Conservation (phyloP, 2,329 filamentous ascomycete species). For the Botrytis elliptica region DNA sequence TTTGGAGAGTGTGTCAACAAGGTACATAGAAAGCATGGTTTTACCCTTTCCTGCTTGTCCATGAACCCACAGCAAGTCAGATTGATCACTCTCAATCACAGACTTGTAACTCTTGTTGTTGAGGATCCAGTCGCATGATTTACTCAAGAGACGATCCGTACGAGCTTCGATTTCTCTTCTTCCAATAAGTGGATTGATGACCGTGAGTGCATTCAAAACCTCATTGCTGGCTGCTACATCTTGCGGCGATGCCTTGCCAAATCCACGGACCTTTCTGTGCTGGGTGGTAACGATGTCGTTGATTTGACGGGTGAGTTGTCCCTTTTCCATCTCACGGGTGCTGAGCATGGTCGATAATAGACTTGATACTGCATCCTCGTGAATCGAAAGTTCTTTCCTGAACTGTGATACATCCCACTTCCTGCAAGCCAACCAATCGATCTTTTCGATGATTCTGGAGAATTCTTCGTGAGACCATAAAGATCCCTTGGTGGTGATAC, state of each 20-base stretch:
- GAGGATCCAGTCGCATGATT: constrained; percentile 20
- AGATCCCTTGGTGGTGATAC: constrained; percentile 19
- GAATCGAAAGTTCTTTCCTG: constrained; percentile 18
- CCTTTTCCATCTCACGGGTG: constrained; percentile 11
- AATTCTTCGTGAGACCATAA: constrained; percentile 20
- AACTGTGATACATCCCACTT: constrained; percentile 21
- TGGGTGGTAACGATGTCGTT: constrained; percentile 20
- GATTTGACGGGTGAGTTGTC: constrained; percentile 18
- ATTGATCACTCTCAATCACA: constrained; percentile 18
- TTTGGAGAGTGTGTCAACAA: constrained; percentile 17
- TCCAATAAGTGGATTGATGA: constrained; percentile 17
- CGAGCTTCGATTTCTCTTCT: constrained; percentile 19
- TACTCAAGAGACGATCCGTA: constrained; percentile 19
- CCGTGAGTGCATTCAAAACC: constrained; percentile 16
- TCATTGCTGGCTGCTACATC: constrained; percentile 8
- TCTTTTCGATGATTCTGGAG: constrained; percentile 7
- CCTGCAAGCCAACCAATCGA: constrained; percentile 19
- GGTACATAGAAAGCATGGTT: constrained; percentile 22
- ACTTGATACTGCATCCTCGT: constrained; percentile 16
- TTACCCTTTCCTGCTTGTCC: constrained; percentile 23
- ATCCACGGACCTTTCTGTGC: constrained; percentile 17
- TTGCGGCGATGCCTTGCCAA: background rate
- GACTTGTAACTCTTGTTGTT: constrained; percentile 16
- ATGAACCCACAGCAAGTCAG: constrained; percentile 20
- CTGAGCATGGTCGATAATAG: constrained; percentile 14